Evolutionary conservation across 495 filamentous ascomycete genomes (phyloP), one percentile per base, ranked within the genome.

Genomic region (Polyplosphaeria fusca): DNA sequence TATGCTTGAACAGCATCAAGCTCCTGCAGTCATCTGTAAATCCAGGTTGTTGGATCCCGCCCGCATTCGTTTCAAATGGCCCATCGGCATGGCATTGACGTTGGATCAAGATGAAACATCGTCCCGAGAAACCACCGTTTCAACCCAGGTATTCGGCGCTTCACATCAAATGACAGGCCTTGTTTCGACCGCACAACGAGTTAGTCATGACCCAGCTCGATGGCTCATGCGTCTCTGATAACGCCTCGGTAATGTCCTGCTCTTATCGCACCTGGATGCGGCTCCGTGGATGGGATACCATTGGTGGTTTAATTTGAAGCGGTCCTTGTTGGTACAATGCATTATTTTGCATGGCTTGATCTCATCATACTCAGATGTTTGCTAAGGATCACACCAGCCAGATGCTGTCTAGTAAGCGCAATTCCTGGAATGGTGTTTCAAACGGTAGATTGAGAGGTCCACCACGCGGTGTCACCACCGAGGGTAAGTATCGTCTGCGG

Each of bases 121-220:
- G 39, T 26, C 24, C 30, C 11, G 38, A 19, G n/a, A 7, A 23
- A 44, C 56, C 48, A 52, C 40, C 56, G 56, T 60, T 60, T 60
- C 56, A 53, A 60, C 23, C 56, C 56, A 42, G 48, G 56, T 54
- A 30, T 30, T 40, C 56, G 56, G 56, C 42, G 56, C 56, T n/a
- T 46, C 48, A 32, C 28, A n/a, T 24, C 30, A 35, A 14, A 35
- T 35, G 30, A 35, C 30, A 35, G 30, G 30, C 30, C 30, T 35
- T 14, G 30, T 35, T 14, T 35, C 30, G 7, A 35, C 14, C 30
- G 7, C 30, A 35, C n/a, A n/a, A n/a, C n/a, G n/a, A n/a, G n/a
- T n/a, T n/a, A n/a, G 1, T 41, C 44, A 22, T 4, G 16, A 22
- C 26, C 3, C 13, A 28, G 47, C 41, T 58, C 51, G 47, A 38